Evolutionary conservation across 1,284 basidiomycete genomes (phyloP).

Genomic region (Moesziomyces sp.): DNA sequence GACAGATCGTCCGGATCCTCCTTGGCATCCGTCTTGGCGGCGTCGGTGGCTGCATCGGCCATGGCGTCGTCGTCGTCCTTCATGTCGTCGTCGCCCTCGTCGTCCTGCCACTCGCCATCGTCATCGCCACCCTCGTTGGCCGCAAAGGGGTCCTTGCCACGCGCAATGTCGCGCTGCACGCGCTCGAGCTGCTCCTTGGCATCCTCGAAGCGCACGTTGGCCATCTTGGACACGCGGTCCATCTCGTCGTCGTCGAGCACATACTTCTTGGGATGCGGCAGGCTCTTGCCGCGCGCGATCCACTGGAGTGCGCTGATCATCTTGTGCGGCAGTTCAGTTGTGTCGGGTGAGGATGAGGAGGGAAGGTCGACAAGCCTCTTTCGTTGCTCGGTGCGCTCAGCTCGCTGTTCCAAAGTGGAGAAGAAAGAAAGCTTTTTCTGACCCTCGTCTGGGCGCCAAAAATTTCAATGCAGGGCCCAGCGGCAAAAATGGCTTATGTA

Average conservation of each 20-base stretch:
- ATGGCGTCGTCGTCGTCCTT: conserved; percentile 74
- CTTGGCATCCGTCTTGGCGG: conserved; percentile 64
- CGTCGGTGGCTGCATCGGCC: conserved; percentile 68
- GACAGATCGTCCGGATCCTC: conserved; percentile 81
- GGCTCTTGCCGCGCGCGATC: conserved; percentile 84
- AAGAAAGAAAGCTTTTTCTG: background rate
- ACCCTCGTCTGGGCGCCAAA: background rate
- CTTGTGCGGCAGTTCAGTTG: background rate
- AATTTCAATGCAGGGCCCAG: conserved; percentile 8
- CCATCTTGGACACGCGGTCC: conserved; percentile 86
- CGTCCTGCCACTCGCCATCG: conserved; percentile 50
- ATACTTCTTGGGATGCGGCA: conserved; percentile 84
- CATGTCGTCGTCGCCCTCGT: conserved; percentile 66
- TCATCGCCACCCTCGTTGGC: conserved; percentile 40
- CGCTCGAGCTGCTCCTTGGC: conserved; percentile 82
- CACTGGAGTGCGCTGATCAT: conserved; percentile 74
- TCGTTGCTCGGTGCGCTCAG: too few species aligned
- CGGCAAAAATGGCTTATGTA: conserved; percentile 25
- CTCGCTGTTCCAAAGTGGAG: conserved; percentile 10
- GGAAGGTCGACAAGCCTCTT: too few species aligned
- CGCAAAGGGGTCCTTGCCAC: conserved; percentile 51
- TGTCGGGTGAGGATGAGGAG: conserved; percentile 6
- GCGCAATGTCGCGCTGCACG: conserved; percentile 55
- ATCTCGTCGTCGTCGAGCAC: conserved; percentile 90
- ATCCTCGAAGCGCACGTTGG: conserved; percentile 87